Evolutionary conservation across 176 grass and related monocot species (phyloP), one percentile per base, ranked within the genome.

Genomic region (Bromus sterilis): DNA sequence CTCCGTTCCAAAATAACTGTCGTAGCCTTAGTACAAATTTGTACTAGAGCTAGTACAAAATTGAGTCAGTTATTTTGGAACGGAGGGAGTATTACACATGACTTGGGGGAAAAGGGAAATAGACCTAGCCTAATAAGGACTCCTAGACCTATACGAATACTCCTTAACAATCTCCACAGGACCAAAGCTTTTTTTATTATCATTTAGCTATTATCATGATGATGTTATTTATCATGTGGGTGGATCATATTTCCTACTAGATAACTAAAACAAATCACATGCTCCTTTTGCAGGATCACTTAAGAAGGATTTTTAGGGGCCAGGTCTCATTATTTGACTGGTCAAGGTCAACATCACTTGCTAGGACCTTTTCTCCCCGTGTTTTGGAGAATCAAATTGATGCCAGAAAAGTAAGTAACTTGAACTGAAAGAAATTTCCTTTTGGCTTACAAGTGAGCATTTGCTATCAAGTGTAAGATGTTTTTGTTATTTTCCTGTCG

Each of bases 281-380:
- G 20, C 75, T 67, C 58, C 26, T 80, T 82, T 84, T 83, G 23
- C 87, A 99, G 97, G 93, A 96, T 84, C 97, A 96, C 82, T 85
- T 99, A 69, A 91, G 97, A 82, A 95, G 97, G 85, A 99, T 99
- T 90, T 89, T 99, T 74, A 93, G 91, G 87, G 93, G 97, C 2
- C 97, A 96, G 70, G 91, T 94, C 69, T 99, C 97, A 75, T 86
- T 99, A 48, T 99, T 99, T 90, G 93, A 99, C 85, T 99, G 97
- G 97, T 96, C 97, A 74, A 88, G 89, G 74, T 96, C 93, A 79
- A 89, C 89, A 87, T 99, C 93, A 63, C 85, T 95, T 42, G 96
- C 96, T 40, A 84, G 96, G 79, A 88, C 93, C n/a, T 91, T 95
- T 46, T 99, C 91, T 82, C 96, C 93, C 56, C 93, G 89, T 18